Percentiles rank a stretch among this genome's conserved stretches.
These are phyloP conservation scores for Clarireedia homoeocarpa DNA, from an alignment of 2,329 filamentous ascomycete genomes.

Conservation along the genomic window DNA sequence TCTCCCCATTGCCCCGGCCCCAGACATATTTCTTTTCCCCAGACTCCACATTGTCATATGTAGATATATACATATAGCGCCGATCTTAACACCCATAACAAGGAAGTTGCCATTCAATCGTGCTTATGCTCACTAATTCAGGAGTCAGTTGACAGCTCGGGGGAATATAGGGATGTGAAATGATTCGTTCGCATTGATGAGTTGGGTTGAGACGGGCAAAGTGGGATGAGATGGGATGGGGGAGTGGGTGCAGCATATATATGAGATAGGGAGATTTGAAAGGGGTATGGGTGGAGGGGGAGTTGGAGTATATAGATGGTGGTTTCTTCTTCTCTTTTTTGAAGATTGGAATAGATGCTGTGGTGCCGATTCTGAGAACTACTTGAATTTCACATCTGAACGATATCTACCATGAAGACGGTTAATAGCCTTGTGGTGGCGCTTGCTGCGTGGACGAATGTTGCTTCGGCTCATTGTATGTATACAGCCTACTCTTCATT, in stretches of 20 bases:
- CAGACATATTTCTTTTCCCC: not conserved
- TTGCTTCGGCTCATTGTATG: conserved; percentile 8
- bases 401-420: not conserved
- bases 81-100: not conserved
- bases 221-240: no score
- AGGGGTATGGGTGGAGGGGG: not conserved
- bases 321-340: not conserved
- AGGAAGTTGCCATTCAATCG: no score
- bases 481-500: not conserved
- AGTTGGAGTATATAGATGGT: not conserved
- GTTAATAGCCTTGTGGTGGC: not conserved
- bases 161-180: no score
- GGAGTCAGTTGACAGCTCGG: not conserved
- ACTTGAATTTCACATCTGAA: no score
- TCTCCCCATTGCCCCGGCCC: not conserved
- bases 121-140: no score
- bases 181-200: no score
- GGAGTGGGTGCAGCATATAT: not conserved
- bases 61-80: not conserved
- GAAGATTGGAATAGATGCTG: not conserved
- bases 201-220: no score
- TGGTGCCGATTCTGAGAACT: no score
- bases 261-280: not conserved
- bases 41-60: not conserved
- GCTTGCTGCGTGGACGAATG: not conserved